Conservation (phyloP, 1,139 yeast species). For the Protomyces inouyei region DNA sequence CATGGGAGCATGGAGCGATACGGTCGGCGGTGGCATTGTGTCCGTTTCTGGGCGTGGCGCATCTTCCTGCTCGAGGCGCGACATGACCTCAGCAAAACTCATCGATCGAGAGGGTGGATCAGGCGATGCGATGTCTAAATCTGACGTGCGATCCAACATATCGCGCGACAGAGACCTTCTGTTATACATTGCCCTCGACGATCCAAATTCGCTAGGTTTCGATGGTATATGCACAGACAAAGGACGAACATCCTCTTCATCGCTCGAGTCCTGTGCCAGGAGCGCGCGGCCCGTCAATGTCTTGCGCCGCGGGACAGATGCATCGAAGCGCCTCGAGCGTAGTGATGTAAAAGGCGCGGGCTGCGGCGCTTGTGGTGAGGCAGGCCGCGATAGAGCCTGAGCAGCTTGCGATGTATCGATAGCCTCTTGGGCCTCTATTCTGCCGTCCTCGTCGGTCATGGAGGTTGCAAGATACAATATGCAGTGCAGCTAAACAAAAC, state of each 20-base stretch:
- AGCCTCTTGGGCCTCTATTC: no score
- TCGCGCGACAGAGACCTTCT: no score
- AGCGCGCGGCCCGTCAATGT: neutral
- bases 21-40: neutral
- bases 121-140: neutral
- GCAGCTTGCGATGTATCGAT: no score
- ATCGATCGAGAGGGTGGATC: neutral
- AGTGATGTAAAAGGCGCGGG: neutral
- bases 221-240: no score
- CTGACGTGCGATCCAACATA: no score
- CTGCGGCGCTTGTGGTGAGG: neutral
- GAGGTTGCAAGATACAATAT: no score
- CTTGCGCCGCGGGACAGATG: neutral
- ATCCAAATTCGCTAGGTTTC: no score
- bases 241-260: neutral
- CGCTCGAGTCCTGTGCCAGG: neutral
- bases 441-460: no score
- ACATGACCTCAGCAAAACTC: neutral
- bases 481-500: no score
- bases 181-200: no score
- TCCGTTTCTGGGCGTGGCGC: neutral
- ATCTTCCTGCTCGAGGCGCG: neutral
- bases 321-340: neutral
- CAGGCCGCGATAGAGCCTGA: no score
- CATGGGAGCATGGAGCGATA: neutral